Evolutionary conservation across 2,329 filamentous ascomycete species (phyloP).

Genomic region (Ophiostoma sp.): DNA sequence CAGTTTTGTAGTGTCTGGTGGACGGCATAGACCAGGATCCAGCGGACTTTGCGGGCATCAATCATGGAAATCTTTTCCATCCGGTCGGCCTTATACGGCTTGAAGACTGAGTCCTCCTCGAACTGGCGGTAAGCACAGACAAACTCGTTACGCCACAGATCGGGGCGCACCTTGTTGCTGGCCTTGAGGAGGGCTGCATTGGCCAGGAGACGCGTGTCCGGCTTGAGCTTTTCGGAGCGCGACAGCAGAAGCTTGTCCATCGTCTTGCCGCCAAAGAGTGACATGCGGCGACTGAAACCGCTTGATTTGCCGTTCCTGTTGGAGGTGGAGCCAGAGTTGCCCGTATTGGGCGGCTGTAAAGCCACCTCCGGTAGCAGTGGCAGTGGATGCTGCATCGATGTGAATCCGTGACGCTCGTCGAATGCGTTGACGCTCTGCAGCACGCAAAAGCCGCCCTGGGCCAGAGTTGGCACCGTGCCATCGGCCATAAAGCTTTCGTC

Average conservation of each 20-base stretch:
- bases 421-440: slow-evolving; percentile 68
- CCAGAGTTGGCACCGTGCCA: slow-evolving; percentile 52
- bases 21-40: slow-evolving; percentile 73
- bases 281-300: slow-evolving; percentile 37
- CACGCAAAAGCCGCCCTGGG: slow-evolving; percentile 68
- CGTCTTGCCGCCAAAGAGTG: slow-evolving; percentile 44
- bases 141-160: slow-evolving; percentile 52
- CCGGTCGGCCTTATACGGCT: slow-evolving; percentile 55
- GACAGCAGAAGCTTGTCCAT: slow-evolving; percentile 21
- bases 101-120: slow-evolving; percentile 59
- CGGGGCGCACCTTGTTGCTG: slow-evolving; percentile 46
- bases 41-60: slow-evolving; percentile 75
- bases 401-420: slow-evolving; percentile 60
- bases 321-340: background rate
- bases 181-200: slow-evolving; percentile 56
- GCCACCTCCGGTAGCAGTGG: slow-evolving; percentile 61
- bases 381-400: slow-evolving; percentile 62
- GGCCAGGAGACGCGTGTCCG: slow-evolving; percentile 50
- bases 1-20: slow-evolving; percentile 71
- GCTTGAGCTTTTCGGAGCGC: slow-evolving; percentile 44
- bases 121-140: slow-evolving; percentile 70
- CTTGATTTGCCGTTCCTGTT: background rate
- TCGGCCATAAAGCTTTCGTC: slow-evolving; percentile 57
- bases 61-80: slow-evolving; percentile 57
- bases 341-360: background rate